Evolutionary conservation across 129 eudicot genomes (phyloP).

Genomic region (Tanacetum coccineum): DNA sequence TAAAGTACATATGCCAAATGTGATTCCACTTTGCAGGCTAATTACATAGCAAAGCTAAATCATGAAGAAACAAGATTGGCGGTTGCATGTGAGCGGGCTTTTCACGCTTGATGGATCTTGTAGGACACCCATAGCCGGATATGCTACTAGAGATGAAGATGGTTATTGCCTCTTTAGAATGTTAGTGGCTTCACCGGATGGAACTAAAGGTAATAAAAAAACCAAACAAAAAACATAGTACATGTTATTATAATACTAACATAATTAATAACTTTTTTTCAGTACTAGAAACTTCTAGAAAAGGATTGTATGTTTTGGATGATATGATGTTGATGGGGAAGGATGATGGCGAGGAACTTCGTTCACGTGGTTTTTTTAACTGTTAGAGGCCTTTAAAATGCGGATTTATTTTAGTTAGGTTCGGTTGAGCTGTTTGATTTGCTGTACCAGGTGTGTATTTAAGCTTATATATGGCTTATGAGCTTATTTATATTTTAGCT

Average conservation of each 20-base stretch:
- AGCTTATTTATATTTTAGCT: too few species aligned
- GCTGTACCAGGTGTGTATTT: too few species aligned
- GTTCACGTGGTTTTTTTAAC: slow-evolving; percentile 75
- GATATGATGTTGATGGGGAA: slow-evolving; percentile 93
- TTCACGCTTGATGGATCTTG: slow-evolving; percentile 85
- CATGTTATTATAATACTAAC: neutral
- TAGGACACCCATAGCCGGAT: slow-evolving; percentile 97
- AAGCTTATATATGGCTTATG: too few species aligned
- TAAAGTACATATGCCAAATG: neutral
- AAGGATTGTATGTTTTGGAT: slow-evolving; percentile 58
- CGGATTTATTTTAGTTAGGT: slow-evolving; percentile 16
- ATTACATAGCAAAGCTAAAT: slow-evolving; percentile 62
- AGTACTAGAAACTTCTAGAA: slow-evolving; percentile 82
- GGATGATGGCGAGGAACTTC: slow-evolving; percentile 95
- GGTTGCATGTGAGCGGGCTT: slow-evolving; percentile 81
- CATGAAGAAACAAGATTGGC: slow-evolving; percentile 51
- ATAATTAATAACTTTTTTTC: neutral
- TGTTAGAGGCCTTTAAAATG: slow-evolving; percentile 31
- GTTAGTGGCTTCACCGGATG: slow-evolving; percentile 90
- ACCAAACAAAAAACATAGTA: neutral
- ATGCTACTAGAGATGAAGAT: slow-evolving; percentile 67
- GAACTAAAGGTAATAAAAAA: slow-evolving; percentile 50
- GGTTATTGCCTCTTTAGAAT: slow-evolving; percentile 76
- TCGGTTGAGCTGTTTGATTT: slow-evolving; percentile 26
- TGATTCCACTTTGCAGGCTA: slow-evolving; percentile 42